Evolutionary conservation across 805 yeast genomes (phyloP).

Genomic region (Saccharomycopsis amapae): DNA sequence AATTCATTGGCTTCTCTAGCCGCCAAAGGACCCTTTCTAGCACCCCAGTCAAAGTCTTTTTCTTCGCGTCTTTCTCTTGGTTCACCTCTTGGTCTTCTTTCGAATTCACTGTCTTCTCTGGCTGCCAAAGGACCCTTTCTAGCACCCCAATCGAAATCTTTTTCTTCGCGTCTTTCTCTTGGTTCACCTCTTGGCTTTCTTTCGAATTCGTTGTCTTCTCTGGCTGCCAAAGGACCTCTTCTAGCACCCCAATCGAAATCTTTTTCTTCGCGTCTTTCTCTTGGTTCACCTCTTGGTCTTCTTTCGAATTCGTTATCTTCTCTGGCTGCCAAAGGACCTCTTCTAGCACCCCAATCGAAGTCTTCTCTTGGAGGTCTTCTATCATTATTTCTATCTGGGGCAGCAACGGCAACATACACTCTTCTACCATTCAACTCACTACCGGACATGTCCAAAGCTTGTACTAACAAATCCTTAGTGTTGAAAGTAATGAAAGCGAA

Average conservation of each 20-base stretch:
- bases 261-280: constrained; percentile 43
- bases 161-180: constrained; percentile 38
- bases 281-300: constrained; percentile 23
- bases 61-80: constrained; percentile 27
- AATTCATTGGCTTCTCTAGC: constrained; percentile 21
- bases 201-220: constrained; percentile 26
- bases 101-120: constrained; percentile 24
- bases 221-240: constrained; percentile 32
- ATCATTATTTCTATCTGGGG: constrained; percentile 38
- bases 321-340: constrained; percentile 22
- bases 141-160: constrained; percentile 43
- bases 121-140: constrained; percentile 37
- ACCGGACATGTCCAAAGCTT: constrained; percentile 65
- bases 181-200: constrained; percentile 29
- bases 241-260: constrained; percentile 54
- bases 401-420: constrained; percentile 75
- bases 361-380: constrained; percentile 35
- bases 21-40: constrained; percentile 28
- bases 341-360: constrained; percentile 31
- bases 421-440: constrained; percentile 65
- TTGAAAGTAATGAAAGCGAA: constrained; percentile 83
- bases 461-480: constrained; percentile 67
- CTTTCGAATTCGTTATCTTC: no score
- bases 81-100: constrained; percentile 36
- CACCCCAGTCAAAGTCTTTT: constrained; percentile 43